Evolutionary conservation across 2,329 filamentous ascomycete genomes (phyloP).

Genomic region (Dryadomyces quercus-mongolicae): DNA sequence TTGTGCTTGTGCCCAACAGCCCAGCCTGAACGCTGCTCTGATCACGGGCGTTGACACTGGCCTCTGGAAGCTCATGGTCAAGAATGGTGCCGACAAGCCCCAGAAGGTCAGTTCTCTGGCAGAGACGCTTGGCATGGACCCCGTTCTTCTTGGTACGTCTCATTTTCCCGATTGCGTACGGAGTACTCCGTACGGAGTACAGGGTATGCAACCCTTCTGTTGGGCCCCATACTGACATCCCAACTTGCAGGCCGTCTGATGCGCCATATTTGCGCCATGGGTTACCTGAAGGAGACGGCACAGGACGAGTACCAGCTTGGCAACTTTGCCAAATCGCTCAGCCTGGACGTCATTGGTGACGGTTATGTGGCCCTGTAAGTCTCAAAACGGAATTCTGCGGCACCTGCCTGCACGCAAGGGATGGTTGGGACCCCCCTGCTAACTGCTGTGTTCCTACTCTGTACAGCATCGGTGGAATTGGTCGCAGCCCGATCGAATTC

Average conservation of each 20-base stretch:
- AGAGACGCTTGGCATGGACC: slow-evolving; percentile 14
- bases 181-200: no score
- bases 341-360: slow-evolving; percentile 19
- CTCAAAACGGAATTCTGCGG: neutral
- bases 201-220: no score
- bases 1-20: neutral
- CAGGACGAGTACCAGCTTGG: slow-evolving; percentile 21
- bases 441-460: slow-evolving; percentile 1
- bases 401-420: neutral
- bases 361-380: slow-evolving; percentile 17
- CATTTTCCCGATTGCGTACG: no score
- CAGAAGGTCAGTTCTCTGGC: slow-evolving; percentile 21
- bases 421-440: no score
- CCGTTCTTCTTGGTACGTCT: slow-evolving; percentile 15
- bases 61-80: slow-evolving; percentile 22
- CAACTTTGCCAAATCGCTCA: slow-evolving; percentile 22
- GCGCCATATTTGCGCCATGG: slow-evolving; percentile 23
- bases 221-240: neutral
- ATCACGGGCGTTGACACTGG: slow-evolving; percentile 21
- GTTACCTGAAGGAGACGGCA: slow-evolving; percentile 22
- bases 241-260: slow-evolving; percentile 16
- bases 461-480: slow-evolving; percentile 6
- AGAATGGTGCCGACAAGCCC: slow-evolving; percentile 17
- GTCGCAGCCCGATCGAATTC: neutral
- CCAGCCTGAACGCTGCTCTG: neutral